A percentile compares a stretch with the other conserved stretches of the same genome.
phyloP scores from a whole-genome alignment of 1,284 basidiomycete genomes.

The Hemileia vastatrix region DNA sequence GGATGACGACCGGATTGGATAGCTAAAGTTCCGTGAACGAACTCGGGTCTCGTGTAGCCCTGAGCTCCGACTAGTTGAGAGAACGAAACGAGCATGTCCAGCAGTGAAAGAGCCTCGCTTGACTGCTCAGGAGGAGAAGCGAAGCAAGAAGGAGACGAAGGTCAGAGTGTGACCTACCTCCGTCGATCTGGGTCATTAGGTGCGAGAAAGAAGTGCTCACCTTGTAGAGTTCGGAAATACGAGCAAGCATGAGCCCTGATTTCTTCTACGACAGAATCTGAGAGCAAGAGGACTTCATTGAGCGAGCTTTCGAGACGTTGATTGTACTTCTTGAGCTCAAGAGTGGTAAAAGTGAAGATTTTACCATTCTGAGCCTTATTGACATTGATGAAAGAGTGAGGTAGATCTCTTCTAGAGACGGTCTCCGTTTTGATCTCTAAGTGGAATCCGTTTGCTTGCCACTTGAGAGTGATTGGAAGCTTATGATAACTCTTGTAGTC shows the following conservation, averaged over 20 bases:
- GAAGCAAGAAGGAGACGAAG: not conserved
- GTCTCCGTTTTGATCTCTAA: slow-evolving; percentile 61
- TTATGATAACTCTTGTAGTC: slow-evolving; percentile 48
- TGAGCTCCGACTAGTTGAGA: slow-evolving; percentile 25
- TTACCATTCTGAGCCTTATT: no score
- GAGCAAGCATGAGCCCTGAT: no score
- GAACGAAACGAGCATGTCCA: slow-evolving; percentile 33
- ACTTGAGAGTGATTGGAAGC: slow-evolving; percentile 57
- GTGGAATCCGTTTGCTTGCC: slow-evolving; percentile 59
- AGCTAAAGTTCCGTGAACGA: slow-evolving; percentile 49
- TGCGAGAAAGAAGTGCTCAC: no score
- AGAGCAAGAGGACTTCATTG: no score
- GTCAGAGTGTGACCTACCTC: not conserved
- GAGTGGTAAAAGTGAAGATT: no score
- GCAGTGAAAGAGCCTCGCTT: slow-evolving; percentile 33
- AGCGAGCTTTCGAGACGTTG: no score
- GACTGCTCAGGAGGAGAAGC: slow-evolving; percentile 21
- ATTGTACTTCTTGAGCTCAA: no score
- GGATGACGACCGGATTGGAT: slow-evolving; percentile 44
- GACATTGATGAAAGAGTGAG: slow-evolving; percentile 61
- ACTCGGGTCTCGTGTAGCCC: slow-evolving; percentile 54
- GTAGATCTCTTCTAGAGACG: slow-evolving; percentile 54
- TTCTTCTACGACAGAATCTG: no score
- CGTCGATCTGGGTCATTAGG: not conserved
- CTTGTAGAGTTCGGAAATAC: no score